Evolutionary conservation across 495 filamentous ascomycete species (phyloP).

Genomic region (Penicillium odoratum): DNA sequence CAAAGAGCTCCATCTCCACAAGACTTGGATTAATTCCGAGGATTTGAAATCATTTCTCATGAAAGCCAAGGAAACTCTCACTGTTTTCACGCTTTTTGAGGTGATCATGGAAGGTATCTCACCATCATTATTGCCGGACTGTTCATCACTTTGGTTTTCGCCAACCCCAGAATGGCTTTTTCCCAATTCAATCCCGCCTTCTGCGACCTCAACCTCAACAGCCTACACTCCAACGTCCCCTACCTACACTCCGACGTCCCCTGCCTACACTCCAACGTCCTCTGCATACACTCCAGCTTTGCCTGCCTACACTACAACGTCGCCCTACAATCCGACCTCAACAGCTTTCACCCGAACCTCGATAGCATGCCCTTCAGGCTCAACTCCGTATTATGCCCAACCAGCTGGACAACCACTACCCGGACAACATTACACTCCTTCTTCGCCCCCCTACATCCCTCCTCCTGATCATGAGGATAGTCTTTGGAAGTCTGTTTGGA

Average conservation of each 20-base stretch:
- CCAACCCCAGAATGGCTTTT: background rate
- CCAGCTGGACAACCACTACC: too few species aligned
- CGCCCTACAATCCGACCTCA: background rate
- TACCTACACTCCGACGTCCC: background rate
- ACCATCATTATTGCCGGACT: background rate
- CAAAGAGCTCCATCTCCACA: background rate
- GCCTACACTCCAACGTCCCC: background rate
- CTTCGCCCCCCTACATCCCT: too few species aligned
- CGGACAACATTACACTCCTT: too few species aligned
- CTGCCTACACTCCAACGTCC: background rate
- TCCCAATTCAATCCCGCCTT: background rate
- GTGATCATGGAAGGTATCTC: background rate
- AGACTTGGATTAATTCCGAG: background rate
- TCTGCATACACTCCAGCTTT: background rate
- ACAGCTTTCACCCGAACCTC: background rate
- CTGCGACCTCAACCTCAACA: background rate
- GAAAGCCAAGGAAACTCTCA: background rate
- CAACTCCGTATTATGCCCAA: too few species aligned
- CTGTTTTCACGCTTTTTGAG: slow-evolving; percentile 5
- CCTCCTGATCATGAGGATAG: too few species aligned
- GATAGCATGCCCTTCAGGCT: too few species aligned
- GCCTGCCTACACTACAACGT: background rate
- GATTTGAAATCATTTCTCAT: background rate
- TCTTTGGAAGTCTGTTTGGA: background rate
- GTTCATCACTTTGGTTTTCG: background rate